These are phyloP conservation scores for Beauveria asiatica DNA, from an alignment of 2,329 filamentous ascomycete species.

Conservation along the genomic window DNA sequence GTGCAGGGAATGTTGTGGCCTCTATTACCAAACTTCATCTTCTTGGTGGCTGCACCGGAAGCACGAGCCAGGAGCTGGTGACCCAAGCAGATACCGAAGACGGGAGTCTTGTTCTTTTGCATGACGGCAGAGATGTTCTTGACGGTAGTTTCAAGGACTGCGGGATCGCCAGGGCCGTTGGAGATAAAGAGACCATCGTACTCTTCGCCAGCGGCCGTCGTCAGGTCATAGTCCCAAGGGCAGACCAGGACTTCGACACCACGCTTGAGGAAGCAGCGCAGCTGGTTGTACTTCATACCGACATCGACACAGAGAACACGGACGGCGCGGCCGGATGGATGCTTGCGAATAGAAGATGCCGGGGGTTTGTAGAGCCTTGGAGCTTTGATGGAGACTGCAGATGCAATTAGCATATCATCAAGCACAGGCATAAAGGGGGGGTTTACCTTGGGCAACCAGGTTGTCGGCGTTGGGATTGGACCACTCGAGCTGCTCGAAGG, in stretches of 20 bases:
- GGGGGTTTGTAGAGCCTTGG: constrained; percentile 80
- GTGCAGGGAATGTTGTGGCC: constrained; percentile 98
- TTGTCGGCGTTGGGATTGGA: constrained; percentile 87
- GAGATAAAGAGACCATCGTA: constrained; percentile 98
- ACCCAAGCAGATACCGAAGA: constrained; percentile 94
- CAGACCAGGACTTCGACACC: constrained; percentile 92
- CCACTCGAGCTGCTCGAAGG: constrained; percentile 81
- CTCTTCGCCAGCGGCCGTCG: constrained; percentile 63
- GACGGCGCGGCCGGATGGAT: constrained; percentile 78
- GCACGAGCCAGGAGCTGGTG: constrained; percentile 89
- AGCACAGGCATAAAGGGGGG: constrained; percentile 8
- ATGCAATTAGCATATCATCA: constrained; percentile 29
- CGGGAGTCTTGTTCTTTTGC: constrained; percentile 70
- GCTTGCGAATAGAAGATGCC: constrained; percentile 62
- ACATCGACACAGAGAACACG: constrained; percentile 92
- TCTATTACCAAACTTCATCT: constrained; percentile 99
- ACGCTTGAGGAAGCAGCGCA: constrained; percentile 82
- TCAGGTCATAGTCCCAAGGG: constrained; percentile 93
- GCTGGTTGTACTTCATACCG: constrained; percentile 96
- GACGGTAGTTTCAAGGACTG: constrained; percentile 71
- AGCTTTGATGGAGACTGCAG: constrained; percentile 74
- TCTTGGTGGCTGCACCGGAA: constrained; percentile 73
- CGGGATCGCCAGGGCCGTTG: constrained; percentile 93
- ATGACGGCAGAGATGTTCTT: constrained; percentile 70
- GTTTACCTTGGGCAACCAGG: constrained; percentile 85